These are phyloP conservation scores for Fraxinus anomala DNA, from an alignment of 257 asterid genomes.

Conservation along the genomic window DNA sequence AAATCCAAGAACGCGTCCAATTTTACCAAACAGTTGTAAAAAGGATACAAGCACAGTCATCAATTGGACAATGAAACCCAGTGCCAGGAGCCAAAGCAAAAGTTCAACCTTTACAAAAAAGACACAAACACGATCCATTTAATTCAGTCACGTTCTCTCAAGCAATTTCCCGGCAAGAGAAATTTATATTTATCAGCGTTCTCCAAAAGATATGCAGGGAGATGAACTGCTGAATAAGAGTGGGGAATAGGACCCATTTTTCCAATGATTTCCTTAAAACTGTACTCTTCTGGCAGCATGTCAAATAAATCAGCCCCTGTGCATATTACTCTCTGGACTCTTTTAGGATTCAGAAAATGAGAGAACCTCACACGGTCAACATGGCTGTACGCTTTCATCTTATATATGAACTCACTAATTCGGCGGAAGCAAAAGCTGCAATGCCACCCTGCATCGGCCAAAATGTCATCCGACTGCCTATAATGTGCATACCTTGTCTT, in stretches of 20 bases:
- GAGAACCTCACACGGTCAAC: constrained; percentile 77
- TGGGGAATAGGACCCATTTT: constrained; percentile 89
- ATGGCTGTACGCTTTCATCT: constrained; percentile 95
- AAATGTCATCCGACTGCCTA: constrained; percentile 64
- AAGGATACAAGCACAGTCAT: constrained; percentile 44
- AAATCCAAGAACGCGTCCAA: constrained; percentile 41
- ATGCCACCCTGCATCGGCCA: constrained; percentile 93
- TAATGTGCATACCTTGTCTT: constrained; percentile 79
- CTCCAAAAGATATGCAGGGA: constrained; percentile 67
- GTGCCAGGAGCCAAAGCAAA: constrained; percentile 37
- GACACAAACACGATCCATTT: constrained; percentile 5
- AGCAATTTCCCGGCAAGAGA: constrained; percentile 83
- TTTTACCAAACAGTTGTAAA: constrained; percentile 35
- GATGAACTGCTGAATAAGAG: constrained; percentile 82
- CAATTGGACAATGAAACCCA: constrained; percentile 38
- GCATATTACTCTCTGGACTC: constrained; percentile 80
- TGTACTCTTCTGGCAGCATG: constrained; percentile 90
- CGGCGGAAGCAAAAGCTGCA: constrained; percentile 87
- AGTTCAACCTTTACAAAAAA: constrained; percentile 44
- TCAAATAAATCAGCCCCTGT: constrained; percentile 80
- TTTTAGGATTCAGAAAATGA: constrained; percentile 69
- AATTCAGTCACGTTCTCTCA: constrained; percentile 59
- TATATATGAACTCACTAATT: constrained; percentile 71
- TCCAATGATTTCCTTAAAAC: constrained; percentile 77
- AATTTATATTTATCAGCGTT: constrained; percentile 60